These are phyloP conservation scores for Fusarium guadeloupense DNA, from an alignment of 2,329 filamentous ascomycete species.

Conservation along the genomic window DNA sequence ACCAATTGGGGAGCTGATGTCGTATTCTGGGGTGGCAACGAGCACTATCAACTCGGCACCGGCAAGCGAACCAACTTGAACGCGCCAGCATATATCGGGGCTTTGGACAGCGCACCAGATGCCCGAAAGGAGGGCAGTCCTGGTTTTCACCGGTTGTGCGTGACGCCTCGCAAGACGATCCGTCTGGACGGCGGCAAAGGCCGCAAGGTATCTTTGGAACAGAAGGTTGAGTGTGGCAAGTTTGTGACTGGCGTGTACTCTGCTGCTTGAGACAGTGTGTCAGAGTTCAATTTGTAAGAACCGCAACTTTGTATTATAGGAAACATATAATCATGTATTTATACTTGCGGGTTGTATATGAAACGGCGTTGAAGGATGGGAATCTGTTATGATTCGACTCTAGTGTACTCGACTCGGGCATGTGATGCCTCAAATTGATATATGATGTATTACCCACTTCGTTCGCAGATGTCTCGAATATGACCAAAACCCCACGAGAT, in stretches of 20 bases:
- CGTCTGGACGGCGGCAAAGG: conserved; percentile 68
- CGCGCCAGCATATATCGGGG: conserved; percentile 79
- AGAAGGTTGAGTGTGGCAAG: conserved; percentile 87
- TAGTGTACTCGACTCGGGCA: conserved; percentile 21
- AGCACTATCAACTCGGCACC: conserved; percentile 91
- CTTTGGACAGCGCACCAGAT: conserved; percentile 72
- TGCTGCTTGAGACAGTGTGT: conserved; percentile 51
- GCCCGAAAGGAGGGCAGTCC: conserved; percentile 65
- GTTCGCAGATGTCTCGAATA: no score
- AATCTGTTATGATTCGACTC: conserved; percentile 21
- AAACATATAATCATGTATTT: conserved; percentile 31
- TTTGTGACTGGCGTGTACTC: conserved; percentile 87
- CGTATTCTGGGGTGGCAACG: conserved; percentile 94
- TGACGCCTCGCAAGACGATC: conserved; percentile 79
- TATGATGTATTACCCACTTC: no score
- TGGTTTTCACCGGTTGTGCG: conserved; percentile 78
- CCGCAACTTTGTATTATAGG: conserved; percentile 26
- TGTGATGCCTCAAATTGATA: conserved; percentile 16
- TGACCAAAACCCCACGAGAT: no score
- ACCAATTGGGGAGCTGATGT: conserved; percentile 91
- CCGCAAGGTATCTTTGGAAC: conserved; percentile 79
- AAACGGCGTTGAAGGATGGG: conserved; percentile 27
- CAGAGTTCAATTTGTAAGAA: conserved; percentile 7
- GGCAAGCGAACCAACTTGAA: conserved; percentile 85
- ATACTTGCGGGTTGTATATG: conserved; percentile 10